Evolutionary conservation across 768 basidiomycete genomes (phyloP), one percentile per base, ranked within the genome.

Genomic region (Cystofilobasidium macerans): DNA sequence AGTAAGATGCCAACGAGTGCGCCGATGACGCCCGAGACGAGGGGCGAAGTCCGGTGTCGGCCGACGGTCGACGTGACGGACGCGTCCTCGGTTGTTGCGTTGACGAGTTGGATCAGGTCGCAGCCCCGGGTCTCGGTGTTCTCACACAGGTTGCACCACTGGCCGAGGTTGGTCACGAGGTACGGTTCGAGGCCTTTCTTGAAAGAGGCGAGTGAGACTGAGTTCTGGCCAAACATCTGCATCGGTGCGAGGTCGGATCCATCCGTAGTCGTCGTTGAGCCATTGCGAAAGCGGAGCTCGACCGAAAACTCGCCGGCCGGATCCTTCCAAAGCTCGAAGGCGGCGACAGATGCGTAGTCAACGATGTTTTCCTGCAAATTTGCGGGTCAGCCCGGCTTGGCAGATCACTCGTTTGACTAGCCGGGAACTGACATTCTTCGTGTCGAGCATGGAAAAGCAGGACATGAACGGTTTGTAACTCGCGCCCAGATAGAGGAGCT

Each of bases 401-500:
- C 36, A 38, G 36, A 7, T 13, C 3, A 20, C 7, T 16, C 16
- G 16, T 42, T 20, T 16, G 42, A 20, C 36, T 38, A 38, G 36
- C 7, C 14, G 36, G 36, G 36, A 38, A 26, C 48, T 9, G 13
- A 51, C 48, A 32, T 61, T 57, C 13, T 2, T 80, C 30, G 81
- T 79, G 2, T 82, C 80, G 0, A 85, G 86, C 82, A 89, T 84
- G 75, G 86, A 86, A 82, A 92, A 86, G 75, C 92, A 80, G 5
- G 88, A 89, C 72, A 91, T 85, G 82, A 93, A 89, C 69, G 89
- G 85, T 76, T 91, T 89, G 80, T 92, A 92, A 69, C 87, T 53
- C 64, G n/a, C 28, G 56, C 87, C 83, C 70, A 88, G 80, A 70
- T 89, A 74, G 76, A 86, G 79, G 77, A 92, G 81, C 71, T 87